These are phyloP conservation scores for button mushroom (Agaricus bisporus) DNA, from an alignment of 768 basidiomycete species.

Conservation along the genomic window DNA sequence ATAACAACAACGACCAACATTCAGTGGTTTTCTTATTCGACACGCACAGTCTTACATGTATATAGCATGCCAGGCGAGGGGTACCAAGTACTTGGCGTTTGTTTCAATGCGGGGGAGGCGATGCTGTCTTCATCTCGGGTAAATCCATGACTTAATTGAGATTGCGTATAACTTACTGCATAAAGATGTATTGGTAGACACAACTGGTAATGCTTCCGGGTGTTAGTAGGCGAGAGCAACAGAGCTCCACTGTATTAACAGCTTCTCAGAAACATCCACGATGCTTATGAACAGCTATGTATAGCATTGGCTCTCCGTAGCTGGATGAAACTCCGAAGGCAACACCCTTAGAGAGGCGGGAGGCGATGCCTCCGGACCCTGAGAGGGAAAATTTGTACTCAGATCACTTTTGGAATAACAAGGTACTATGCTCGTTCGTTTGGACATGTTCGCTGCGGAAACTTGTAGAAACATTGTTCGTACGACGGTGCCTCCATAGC, in stretches of 20 bases:
- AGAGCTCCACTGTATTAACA: background rate
- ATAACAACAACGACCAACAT: background rate
- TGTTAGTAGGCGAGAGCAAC: background rate
- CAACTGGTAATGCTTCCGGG: background rate
- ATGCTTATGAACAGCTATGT: background rate
- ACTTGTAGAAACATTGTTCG: background rate
- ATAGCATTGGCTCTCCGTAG: background rate
- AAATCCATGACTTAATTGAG: slow-evolving; percentile 2
- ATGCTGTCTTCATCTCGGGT: slow-evolving; percentile 8
- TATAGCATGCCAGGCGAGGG: no score
- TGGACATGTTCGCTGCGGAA: background rate
- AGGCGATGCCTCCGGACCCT: background rate
- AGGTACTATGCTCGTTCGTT: background rate
- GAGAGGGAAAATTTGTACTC: background rate
- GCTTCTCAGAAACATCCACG: background rate
- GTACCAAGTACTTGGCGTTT: no score
- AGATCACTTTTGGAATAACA: background rate
- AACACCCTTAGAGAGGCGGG: background rate
- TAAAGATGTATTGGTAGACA: slow-evolving; percentile 1
- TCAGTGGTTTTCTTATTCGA: background rate
- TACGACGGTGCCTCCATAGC: background rate
- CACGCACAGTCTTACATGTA: background rate
- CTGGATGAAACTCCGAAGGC: background rate
- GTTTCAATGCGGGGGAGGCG: slow-evolving; percentile 5
- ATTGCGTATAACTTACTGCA: slow-evolving; percentile 6